Percentiles rank a stretch among this genome's conserved stretches.
Evolutionary conservation across 306 rosid species (phyloP).

Genomic region (Alnus rubra): DNA sequence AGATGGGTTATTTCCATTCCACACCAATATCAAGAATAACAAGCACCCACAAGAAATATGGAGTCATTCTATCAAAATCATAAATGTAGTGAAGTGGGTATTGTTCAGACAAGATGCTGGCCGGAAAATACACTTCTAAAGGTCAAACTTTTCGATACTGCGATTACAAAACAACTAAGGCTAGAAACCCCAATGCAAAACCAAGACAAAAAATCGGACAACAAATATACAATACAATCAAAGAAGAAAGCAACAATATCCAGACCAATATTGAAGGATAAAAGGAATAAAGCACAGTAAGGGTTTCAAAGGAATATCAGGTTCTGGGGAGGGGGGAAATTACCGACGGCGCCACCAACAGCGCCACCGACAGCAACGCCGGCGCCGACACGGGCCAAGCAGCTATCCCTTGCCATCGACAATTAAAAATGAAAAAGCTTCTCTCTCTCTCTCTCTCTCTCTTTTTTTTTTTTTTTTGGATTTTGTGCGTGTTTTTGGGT

Average conservation of each 20-base stretch:
- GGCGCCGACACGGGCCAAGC: conserved; percentile 64
- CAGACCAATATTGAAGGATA: background rate
- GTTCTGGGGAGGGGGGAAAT: background rate
- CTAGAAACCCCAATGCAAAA: background rate
- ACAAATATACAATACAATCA: background rate
- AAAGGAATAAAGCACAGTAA: background rate
- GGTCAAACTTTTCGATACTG: background rate
- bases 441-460: too few relatives aligned
- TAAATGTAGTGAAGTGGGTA: background rate
- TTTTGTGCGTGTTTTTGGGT: too few relatives aligned
- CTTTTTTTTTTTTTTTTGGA: too few relatives aligned
- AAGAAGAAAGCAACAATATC: background rate
- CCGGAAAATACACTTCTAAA: background rate
- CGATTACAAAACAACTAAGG: background rate
- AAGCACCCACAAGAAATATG: background rate
- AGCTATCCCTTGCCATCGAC: conserved; percentile 72
- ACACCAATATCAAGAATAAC: background rate
- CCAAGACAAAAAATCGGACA: background rate
- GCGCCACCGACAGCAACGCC: conserved; percentile 80
- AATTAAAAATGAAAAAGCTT: background rate
- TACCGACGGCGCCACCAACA: conserved; percentile 75
- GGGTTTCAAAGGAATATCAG: background rate
- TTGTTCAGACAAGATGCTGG: background rate
- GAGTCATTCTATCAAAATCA: background rate
- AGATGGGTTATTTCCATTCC: background rate